These are phyloP conservation scores for Aquilaria agallochum DNA, from an alignment of 441 rosid species.

Conservation along the genomic window DNA sequence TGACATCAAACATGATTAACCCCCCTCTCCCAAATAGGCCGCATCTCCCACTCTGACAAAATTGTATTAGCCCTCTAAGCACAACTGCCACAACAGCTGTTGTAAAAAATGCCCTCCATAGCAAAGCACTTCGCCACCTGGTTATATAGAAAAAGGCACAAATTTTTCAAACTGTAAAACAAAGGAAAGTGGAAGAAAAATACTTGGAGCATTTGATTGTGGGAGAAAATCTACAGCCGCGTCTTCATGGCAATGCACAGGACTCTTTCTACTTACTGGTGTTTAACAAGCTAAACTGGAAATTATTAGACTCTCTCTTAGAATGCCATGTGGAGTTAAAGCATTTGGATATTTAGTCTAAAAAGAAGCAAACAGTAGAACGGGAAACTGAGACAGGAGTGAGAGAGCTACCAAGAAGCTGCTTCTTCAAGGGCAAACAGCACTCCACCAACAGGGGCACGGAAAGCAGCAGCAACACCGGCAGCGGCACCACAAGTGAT, in stretches of 20 bases:
- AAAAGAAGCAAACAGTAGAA: too few relatives aligned
- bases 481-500: conserved; percentile 98
- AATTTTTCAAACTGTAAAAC: too few relatives aligned
- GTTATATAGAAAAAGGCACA: too few relatives aligned
- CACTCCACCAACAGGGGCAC: conserved; percentile 98
- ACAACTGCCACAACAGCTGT: conserved; percentile 95
- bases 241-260: too few relatives aligned
- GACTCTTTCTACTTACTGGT: too few relatives aligned
- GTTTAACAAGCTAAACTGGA: too few relatives aligned
- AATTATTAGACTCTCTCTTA: too few relatives aligned
- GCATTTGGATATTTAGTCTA: too few relatives aligned
- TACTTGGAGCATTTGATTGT: too few relatives aligned
- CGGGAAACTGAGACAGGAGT: not conserved
- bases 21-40: conserved; percentile 92
- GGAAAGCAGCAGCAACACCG: conserved; percentile 99
- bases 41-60: conserved; percentile 63
- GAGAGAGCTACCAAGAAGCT: conserved; percentile 69
- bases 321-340: too few relatives aligned
- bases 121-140: conserved; percentile 98
- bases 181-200: too few relatives aligned
- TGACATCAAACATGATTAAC: conserved; percentile 87
- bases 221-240: too few relatives aligned
- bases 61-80: conserved; percentile 61
- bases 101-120: conserved; percentile 93
- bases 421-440: conserved; percentile 98